A percentile compares a stretch with the other conserved stretches of the same genome.
Evolutionary conservation across 2,329 filamentous ascomycete genomes (phyloP).

Genomic region (Penicillium sp.): DNA sequence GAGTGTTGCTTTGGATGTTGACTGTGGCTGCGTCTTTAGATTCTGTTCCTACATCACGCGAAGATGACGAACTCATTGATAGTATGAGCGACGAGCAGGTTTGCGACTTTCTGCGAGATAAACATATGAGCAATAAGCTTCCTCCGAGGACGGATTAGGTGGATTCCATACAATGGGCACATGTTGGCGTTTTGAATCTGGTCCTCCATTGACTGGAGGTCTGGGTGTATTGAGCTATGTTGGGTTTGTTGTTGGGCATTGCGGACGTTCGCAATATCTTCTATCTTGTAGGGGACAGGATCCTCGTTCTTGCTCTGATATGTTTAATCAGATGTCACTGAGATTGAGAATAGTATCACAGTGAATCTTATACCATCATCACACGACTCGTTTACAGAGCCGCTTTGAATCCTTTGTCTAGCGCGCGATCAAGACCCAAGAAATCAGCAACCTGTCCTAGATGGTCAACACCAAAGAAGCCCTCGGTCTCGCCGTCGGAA

Average conservation of each 20-base stretch:
- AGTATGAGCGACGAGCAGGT: slow-evolving; percentile 31
- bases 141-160: slow-evolving; percentile 8
- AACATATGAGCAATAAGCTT: slow-evolving; percentile 26
- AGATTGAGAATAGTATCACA: neutral
- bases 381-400: slow-evolving; percentile 20
- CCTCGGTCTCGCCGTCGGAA: slow-evolving; percentile 51
- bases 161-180: neutral
- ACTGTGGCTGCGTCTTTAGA: neutral
- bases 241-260: no score
- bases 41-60: neutral
- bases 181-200: neutral
- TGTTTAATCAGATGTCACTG: neutral
- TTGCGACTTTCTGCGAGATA: slow-evolving; percentile 33
- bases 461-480: slow-evolving; percentile 60
- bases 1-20: neutral
- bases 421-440: slow-evolving; percentile 47
- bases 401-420: slow-evolving; percentile 31
- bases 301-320: neutral
- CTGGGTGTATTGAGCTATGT: no score
- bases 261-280: neutral
- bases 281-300: slow-evolving; percentile 1
- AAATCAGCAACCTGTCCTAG: slow-evolving; percentile 53
- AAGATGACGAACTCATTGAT: slow-evolving; percentile 28
- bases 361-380: neutral
- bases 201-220: slow-evolving; percentile 3